These are phyloP conservation scores for Geotrichum siamense DNA, from an alignment of 1,139 yeast genomes.

Conservation along the genomic window DNA sequence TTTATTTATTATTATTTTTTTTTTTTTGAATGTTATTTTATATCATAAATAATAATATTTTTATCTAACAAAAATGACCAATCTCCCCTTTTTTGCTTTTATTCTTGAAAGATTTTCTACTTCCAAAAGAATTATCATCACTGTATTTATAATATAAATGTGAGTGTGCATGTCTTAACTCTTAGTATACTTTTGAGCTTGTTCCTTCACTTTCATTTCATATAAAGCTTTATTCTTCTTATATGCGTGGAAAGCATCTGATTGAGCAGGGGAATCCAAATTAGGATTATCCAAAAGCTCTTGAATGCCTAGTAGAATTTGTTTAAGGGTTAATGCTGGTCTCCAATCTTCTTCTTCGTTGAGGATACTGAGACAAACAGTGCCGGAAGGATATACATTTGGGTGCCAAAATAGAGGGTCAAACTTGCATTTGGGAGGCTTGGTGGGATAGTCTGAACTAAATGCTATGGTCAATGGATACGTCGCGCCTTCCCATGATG, in stretches of 20 bases:
- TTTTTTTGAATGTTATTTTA: no score
- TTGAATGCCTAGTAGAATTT: slow-evolving; percentile 85
- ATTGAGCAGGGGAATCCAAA: slow-evolving; percentile 95
- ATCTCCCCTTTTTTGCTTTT: no score
- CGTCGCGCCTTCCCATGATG: slow-evolving; percentile 83
- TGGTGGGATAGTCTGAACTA: slow-evolving; percentile 90
- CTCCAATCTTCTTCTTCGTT: slow-evolving; percentile 98
- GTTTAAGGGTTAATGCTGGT: slow-evolving; percentile 90
- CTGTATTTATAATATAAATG: no score
- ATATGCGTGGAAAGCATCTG: slow-evolving; percentile 88
- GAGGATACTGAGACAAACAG: slow-evolving; percentile 83
- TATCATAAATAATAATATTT: no score
- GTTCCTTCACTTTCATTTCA: slow-evolving; percentile 71
- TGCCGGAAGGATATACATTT: slow-evolving; percentile 93
- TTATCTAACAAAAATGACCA: no score
- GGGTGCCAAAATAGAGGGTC: slow-evolving; percentile 92
- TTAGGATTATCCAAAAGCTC: slow-evolving; percentile 86
- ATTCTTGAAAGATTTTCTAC: no score
- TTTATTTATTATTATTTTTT: no score
- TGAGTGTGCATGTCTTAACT: no score
- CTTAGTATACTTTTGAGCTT: slow-evolving; percentile 62
- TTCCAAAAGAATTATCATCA: no score
- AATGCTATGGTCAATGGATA: slow-evolving; percentile 80
- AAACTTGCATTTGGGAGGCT: slow-evolving; percentile 89
- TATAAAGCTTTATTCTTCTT: slow-evolving; percentile 56